A percentile compares a stretch with the other conserved stretches of the same genome.
phyloP scores from a whole-genome alignment of 176 grass and related monocot genomes.

The Bromus sterilis region DNA sequence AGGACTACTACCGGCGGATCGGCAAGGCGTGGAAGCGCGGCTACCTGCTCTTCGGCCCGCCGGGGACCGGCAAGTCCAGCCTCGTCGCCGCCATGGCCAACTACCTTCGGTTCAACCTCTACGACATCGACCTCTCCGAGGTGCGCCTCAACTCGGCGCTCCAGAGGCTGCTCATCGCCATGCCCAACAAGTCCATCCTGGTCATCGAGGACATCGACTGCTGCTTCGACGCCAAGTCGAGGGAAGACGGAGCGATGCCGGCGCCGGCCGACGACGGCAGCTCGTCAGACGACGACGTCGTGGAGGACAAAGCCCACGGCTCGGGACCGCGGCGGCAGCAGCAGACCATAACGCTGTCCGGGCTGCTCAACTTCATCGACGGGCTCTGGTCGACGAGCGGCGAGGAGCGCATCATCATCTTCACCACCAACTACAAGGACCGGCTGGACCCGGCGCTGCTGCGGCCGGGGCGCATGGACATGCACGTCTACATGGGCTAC shows the following conservation, averaged over 20 bases:
- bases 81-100: slow-evolving; percentile 33
- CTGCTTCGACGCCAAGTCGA: slow-evolving; percentile 20
- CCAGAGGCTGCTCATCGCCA: slow-evolving; percentile 7
- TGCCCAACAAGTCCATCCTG: slow-evolving; percentile 20
- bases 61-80: slow-evolving; percentile 33
- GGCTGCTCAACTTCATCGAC: slow-evolving; percentile 38
- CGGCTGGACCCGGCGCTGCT: slow-evolving; percentile 68
- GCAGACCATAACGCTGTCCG: slow-evolving; percentile 2
- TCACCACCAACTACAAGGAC: slow-evolving; percentile 83
- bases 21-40: slow-evolving; percentile 55
- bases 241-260: neutral
- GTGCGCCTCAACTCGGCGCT: neutral
- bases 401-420: slow-evolving; percentile 73
- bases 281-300: neutral
- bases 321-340: neutral
- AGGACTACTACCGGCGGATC: slow-evolving; percentile 31
- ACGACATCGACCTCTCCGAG: slow-evolving; percentile 26
- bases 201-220: slow-evolving; percentile 29
- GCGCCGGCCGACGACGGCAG: neutral
- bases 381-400: slow-evolving; percentile 48
- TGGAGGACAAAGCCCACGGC: neutral
- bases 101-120: slow-evolving; percentile 28
- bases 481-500: slow-evolving; percentile 57
- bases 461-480: slow-evolving; percentile 76
- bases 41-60: slow-evolving; percentile 37